These are phyloP conservation scores for Trichopus zeylanicus DNA, from an alignment of 116 monocot species.

Conservation along the genomic window DNA sequence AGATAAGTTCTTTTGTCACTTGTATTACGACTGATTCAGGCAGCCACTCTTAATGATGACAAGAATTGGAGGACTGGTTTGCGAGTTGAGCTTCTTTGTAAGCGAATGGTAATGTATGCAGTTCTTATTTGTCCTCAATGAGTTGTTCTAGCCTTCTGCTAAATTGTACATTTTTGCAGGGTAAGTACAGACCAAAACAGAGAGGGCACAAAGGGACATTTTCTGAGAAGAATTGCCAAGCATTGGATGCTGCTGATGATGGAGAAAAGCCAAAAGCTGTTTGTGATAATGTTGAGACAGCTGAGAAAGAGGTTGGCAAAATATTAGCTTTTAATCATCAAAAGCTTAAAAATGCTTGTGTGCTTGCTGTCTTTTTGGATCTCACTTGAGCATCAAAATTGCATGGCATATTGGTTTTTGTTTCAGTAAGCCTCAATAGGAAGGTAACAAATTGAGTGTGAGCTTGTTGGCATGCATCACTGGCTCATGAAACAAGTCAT, in stretches of 20 bases:
- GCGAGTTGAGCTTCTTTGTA: slow-evolving; percentile 54
- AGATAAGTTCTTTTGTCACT: neutral
- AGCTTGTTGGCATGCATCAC: no score
- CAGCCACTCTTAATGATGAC: slow-evolving; percentile 55
- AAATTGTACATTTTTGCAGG: slow-evolving; percentile 13
- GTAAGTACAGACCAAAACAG: slow-evolving; percentile 19
- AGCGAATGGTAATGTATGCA: slow-evolving; percentile 37
- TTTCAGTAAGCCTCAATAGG: no score
- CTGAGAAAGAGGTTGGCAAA: slow-evolving; percentile 22
- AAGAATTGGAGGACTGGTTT: slow-evolving; percentile 87
- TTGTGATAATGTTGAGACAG: slow-evolving; percentile 15
- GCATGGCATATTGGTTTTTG: no score
- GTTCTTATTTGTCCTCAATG: neutral
- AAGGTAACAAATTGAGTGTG: no score
- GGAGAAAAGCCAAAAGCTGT: slow-evolving; percentile 13
- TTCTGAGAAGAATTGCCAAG: slow-evolving; percentile 13
- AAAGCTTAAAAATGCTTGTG: neutral
- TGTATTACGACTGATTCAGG: slow-evolving; percentile 38
- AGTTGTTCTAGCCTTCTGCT: neutral
- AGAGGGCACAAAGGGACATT: slow-evolving; percentile 13
- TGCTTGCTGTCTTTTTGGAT: neutral
- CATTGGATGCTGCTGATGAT: slow-evolving; percentile 9
- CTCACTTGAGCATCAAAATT: neutral
- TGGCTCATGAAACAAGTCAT: no score
- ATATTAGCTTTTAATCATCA: neutral